Evolutionary conservation across 176 grass and related monocot genomes (phyloP), one percentile per base, ranked within the genome.

Genomic region (Oryza rufipogon): DNA sequence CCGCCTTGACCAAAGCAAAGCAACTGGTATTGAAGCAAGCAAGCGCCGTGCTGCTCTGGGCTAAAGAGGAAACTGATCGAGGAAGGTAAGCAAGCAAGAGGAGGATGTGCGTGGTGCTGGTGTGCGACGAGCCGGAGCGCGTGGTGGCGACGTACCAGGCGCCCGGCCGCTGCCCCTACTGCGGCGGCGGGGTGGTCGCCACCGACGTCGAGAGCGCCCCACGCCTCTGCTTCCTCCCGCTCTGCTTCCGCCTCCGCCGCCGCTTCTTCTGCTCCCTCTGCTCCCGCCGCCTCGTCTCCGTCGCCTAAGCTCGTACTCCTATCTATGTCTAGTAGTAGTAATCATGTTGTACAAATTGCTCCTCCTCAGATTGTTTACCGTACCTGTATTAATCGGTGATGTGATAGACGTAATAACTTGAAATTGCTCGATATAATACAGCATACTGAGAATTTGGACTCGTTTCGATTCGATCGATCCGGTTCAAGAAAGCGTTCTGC

Each of bases 81-180:
- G 17, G 39, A 8, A 70, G 13, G 5, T 0, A 11, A 47, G 11
- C 9, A 9, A 17, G 39, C 39, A 41, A 41, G 7, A 41, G 39
- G 39, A 77, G 34, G 86, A 95, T 92, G 93, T 95, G 93, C 79
- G 63, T 90, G 26, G 88, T 95, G 63, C 20, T 90, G 66, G 81
- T 85, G 58, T 90, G 90, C 65, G 93, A 95, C 76, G 86, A 92
- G 83, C 83, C 85, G 83, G 88, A 92, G 81, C 79, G 84, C 33
- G 90, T 91, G 46, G 60, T 87, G 44, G 88, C 64, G 15, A 93
- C 73, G 42, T 80, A 87, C 68, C 81, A 93, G 89, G 91, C 80
- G 41, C 84, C 86, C 3, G 94, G 91, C 39, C 76, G 44, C 26
- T 96, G 94, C 84, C 94, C 91, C 11, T 96, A 77, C 86, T 96